Evolutionary conservation across 257 asterid species (phyloP), one percentile per base, ranked within the genome.

Genomic region (Solanum chmielewskii): DNA sequence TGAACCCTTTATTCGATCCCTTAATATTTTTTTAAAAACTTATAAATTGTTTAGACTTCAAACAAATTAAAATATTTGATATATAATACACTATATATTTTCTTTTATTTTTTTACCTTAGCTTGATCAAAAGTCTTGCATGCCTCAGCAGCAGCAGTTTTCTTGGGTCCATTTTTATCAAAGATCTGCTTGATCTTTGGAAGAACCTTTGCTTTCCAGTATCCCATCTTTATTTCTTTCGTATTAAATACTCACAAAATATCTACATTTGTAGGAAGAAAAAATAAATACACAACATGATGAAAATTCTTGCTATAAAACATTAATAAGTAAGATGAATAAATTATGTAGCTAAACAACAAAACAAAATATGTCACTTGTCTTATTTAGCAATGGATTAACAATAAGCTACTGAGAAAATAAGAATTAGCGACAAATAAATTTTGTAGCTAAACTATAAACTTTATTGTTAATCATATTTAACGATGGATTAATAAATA

Each of bases 161-260:
- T 95, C 87, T 94, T 93, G 1, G 94, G 88, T 71, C 87, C 86
- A 77, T 59, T 88, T 84, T 94, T 96, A 45, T 94, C 99, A 49
- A 96, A 96, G n/a, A 92, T 95, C 87, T 95, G 94, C 94, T 94
- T 96, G 91, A 96, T 89, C 88, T 93, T 93, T 18, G 98, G 99
- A 87, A 95, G 92, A 89, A 96, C 95, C 88, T 96, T 96, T 18
- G 96, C 92, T 87, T 95, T 93, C 99, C 99, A 95, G 91, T 92
- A 92, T 60, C 92, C 93, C 92, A 87, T 94, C 95, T 90, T 92
- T 90, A 49, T 86, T 44, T 18, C 23, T 9, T 90, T 88, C 59
- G 68, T 20, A 60, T 37, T 31, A 52, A 83, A 21, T 39, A 21
- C 52, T 20, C 31, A n/a, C 12, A n/a, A 81, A 29, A 81, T 29